Evolutionary conservation across 345 rosid species (phyloP).

Genomic region (Pistacia integerrima): DNA sequence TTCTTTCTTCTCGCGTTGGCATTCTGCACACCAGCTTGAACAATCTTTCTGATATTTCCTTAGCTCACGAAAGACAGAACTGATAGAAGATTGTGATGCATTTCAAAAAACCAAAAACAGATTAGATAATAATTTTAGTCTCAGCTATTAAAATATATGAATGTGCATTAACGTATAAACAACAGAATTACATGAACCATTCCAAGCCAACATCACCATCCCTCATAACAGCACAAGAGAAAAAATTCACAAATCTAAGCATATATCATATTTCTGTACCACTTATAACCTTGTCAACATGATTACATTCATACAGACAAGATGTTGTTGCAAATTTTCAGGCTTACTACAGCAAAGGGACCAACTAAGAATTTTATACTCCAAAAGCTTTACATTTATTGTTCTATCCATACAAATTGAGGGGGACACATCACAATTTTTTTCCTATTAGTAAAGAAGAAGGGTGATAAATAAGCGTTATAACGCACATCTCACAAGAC

Average conservation of each 20-base stretch:
- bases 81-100: conserved; percentile 30
- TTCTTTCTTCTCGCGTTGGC: conserved; percentile 68
- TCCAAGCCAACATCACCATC: not conserved
- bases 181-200: not conserved
- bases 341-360: not conserved
- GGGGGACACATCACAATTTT: not conserved
- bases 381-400: not conserved
- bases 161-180: not conserved
- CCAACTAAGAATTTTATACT: not conserved
- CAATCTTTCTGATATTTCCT: conserved; percentile 79
- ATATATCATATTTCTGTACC: not conserved
- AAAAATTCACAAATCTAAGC: not conserved
- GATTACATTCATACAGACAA: not conserved
- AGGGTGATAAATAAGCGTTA: not conserved
- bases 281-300: not conserved
- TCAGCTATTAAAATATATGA: not conserved
- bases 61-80: conserved; percentile 87
- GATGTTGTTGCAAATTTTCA: not conserved
- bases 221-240: not conserved
- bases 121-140: not conserved
- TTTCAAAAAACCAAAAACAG: conserved; percentile 1
- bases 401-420: not conserved
- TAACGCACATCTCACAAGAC: not conserved
- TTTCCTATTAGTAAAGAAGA: not conserved
- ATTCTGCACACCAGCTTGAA: conserved; percentile 94